Evolutionary conservation across 139 green algal genomes (phyloP).

Genomic region (Coccomyxa sp.): DNA sequence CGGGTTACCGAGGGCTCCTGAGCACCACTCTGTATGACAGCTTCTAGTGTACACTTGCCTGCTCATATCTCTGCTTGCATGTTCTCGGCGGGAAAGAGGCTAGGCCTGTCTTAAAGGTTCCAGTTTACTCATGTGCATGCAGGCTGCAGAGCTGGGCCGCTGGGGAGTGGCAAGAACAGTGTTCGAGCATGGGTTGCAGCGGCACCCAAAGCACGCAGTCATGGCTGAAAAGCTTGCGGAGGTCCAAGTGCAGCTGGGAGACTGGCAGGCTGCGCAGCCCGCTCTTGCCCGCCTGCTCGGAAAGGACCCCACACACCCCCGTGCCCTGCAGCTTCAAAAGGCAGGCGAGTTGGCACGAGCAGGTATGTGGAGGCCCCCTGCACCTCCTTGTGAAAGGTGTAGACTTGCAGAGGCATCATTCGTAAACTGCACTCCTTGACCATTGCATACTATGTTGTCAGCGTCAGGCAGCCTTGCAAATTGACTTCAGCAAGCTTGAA

Average conservation of each 20-base stretch:
- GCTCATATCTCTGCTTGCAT: background rate
- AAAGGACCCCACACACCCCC: slow-evolving; percentile 1
- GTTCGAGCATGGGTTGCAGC: slow-evolving; percentile 11
- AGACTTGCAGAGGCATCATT: too few relatives aligned
- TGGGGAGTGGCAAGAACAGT: slow-evolving; percentile 1
- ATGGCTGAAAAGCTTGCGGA: slow-evolving; percentile 3
- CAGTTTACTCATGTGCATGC: background rate
- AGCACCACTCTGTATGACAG: background rate
- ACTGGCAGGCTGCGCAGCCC: background rate
- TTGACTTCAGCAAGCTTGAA: too few relatives aligned
- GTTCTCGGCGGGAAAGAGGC: background rate
- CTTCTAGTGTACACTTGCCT: background rate
- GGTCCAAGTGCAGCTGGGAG: slow-evolving; percentile 15
- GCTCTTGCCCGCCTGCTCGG: background rate
- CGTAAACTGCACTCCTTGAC: too few relatives aligned
- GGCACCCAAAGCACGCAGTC: background rate
- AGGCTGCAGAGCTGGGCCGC: slow-evolving; percentile 12
- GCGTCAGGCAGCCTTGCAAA: too few relatives aligned
- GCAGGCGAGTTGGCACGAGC: too few relatives aligned
- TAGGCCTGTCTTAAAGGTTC: too few relatives aligned
- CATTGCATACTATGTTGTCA: too few relatives aligned
- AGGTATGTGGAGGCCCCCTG: too few relatives aligned
- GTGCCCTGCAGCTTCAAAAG: background rate
- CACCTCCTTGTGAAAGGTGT: too few relatives aligned
- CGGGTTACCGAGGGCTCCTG: background rate